These are phyloP conservation scores for Saposhnikovia divaricata DNA, from an alignment of 129 eudicot species.

Conservation along the genomic window DNA sequence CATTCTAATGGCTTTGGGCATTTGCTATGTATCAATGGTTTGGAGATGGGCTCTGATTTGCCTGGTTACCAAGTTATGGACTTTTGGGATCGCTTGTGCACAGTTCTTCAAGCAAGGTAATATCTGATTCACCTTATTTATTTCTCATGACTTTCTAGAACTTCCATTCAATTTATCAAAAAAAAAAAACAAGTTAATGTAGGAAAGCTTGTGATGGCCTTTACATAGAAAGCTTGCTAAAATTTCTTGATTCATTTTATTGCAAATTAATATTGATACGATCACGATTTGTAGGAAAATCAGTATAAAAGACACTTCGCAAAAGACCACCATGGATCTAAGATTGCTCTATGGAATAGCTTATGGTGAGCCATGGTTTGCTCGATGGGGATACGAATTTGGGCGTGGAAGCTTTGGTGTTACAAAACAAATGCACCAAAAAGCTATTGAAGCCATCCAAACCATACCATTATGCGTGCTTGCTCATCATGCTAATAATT, in stretches of 20 bases:
- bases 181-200: no score
- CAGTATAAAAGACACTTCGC: conserved; percentile 66
- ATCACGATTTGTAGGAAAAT: conserved; percentile 77
- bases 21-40: conserved; percentile 86
- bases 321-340: conserved; percentile 72
- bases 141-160: not conserved
- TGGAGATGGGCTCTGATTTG: conserved; percentile 75
- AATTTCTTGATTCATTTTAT: no score
- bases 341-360: conserved; percentile 79
- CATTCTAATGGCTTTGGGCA: conserved; percentile 99
- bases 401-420: conserved; percentile 86
- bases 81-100: conserved; percentile 84
- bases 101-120: conserved; percentile 72
- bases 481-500: conserved; percentile 37
- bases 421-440: conserved; percentile 55
- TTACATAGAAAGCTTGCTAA: no score
- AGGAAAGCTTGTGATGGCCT: not conserved
- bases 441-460: conserved; percentile 67
- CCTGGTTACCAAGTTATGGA: conserved; percentile 79
- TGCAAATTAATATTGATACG: not conserved
- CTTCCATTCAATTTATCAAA: not conserved
- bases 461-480: conserved; percentile 60
- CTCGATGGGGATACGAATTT: conserved; percentile 80
- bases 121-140: not conserved
- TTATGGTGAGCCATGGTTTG: conserved; percentile 82